Evolutionary conservation across 306 rosid species (phyloP).

Genomic region (Gleditsia sinensis): DNA sequence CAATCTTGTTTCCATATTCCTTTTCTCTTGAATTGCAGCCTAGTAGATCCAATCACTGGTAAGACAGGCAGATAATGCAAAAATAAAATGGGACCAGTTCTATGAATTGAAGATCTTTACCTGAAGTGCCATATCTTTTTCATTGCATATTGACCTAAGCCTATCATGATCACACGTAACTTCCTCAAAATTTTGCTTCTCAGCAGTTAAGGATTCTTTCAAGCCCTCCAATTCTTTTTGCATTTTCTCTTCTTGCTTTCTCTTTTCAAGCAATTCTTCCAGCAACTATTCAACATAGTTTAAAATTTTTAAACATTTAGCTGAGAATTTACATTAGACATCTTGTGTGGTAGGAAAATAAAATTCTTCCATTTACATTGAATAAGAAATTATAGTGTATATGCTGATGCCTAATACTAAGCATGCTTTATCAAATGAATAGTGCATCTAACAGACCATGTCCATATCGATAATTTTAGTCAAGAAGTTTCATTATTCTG

Average conservation of each 20-base stretch:
- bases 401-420: background rate
- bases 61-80: background rate
- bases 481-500: background rate
- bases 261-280: constrained; percentile 65
- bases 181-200: constrained; percentile 59
- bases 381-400: background rate
- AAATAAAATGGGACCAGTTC: constrained; percentile 3
- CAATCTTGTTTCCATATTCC: constrained; percentile 68
- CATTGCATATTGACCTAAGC: constrained; percentile 56
- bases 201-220: constrained; percentile 63
- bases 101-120: constrained; percentile 41
- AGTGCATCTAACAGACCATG: background rate
- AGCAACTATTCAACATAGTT: constrained; percentile 54
- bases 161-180: constrained; percentile 57
- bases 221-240: constrained; percentile 69
- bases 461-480: background rate
- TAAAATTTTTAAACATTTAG: constrained; percentile 27
- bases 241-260: constrained; percentile 61
- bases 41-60: constrained; percentile 42
- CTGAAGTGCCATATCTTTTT: constrained; percentile 79
- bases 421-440: background rate
- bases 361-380: background rate
- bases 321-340: background rate
- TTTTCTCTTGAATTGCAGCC: constrained; percentile 69
- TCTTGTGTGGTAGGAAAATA: background rate